These are phyloP conservation scores for Pleomassaria siparia DNA, from an alignment of 2,329 filamentous ascomycete genomes.

Conservation along the genomic window DNA sequence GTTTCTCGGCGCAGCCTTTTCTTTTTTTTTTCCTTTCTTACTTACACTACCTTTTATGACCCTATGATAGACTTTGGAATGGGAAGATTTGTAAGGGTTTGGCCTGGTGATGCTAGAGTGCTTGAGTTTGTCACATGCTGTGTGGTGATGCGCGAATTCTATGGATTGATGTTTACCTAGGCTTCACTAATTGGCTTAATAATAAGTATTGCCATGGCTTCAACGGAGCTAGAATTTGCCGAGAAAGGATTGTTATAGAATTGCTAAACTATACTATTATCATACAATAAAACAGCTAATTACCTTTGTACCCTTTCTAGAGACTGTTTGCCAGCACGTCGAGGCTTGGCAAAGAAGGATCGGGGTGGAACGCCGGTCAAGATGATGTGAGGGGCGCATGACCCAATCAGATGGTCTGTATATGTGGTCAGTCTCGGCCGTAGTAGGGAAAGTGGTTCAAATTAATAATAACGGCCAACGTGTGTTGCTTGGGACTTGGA, in stretches of 20 bases:
- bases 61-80: conserved; percentile 32
- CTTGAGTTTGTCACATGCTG: background rate
- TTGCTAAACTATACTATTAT: too few species aligned
- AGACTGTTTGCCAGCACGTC: background rate
- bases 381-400: background rate
- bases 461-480: conserved; percentile 15
- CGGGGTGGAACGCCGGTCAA: background rate
- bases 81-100: conserved; percentile 20
- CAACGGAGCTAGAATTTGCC: too few species aligned
- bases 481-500: conserved; percentile 7
- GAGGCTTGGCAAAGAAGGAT: background rate
- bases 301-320: too few species aligned
- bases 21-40: conserved; percentile 8
- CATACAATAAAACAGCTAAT: too few species aligned
- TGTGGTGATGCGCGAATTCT: background rate
- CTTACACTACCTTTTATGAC: too few species aligned
- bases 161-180: background rate
- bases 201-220: too few species aligned
- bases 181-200: background rate
- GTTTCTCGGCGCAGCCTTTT: background rate
- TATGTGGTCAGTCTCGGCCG: conserved; percentile 2
- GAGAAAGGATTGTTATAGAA: too few species aligned
- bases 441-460: conserved; percentile 20
- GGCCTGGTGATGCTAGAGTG: background rate
- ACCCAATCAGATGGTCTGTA: background rate